Evolutionary conservation across 805 yeast genomes (phyloP), one percentile per base, ranked within the genome.

Genomic region (Pichia cephalocereana): DNA sequence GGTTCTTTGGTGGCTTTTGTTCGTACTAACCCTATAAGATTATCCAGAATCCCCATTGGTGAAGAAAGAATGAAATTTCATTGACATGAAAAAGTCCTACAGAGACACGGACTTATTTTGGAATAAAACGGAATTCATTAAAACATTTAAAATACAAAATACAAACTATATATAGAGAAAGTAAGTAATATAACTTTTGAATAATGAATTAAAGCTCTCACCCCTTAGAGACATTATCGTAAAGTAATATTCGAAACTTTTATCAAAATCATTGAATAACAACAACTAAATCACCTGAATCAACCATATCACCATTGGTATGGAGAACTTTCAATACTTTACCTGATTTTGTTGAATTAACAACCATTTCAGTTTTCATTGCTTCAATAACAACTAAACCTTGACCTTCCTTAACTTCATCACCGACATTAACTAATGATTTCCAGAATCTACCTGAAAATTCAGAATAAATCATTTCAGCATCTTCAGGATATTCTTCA

Each of bases 371-470:
- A 0, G 98, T 93, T 74, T 91, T 91, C 99, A 91, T 91, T 47
- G 99, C 98, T 67, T 91, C 99, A 46, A 91, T 86, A 38, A 93
- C 88, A 55, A 91, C 77, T 52, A 91, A 72, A 6, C 88, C 88
- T 57, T 87, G 91, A 34, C 90, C 95, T 43, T 69, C 75, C 46
- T 71, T 68, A 28, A 91, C 95, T 6, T 54, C 67, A 57, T 86
- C 93, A 26, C 96, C 96, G 42, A 76, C 90, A 49, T 74, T 68
- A 30, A 84, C 95, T 55, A 89, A 69, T 1, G 95, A 79, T 67
- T 93, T 91, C 99, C 99, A 91, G 75, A 86, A 89, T 57, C 98
- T 76, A 48, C 98, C 99, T n/a, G 96, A 85, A 64, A 81, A 93
- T 65, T 93, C 97, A 23, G 97, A 89, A 63, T 90, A 90, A 18